Percentiles rank a stretch among this genome's conserved stretches.
Conservation (phyloP, 495 filamentous ascomycete species). For the Hypoxylon trugodes region DNA sequence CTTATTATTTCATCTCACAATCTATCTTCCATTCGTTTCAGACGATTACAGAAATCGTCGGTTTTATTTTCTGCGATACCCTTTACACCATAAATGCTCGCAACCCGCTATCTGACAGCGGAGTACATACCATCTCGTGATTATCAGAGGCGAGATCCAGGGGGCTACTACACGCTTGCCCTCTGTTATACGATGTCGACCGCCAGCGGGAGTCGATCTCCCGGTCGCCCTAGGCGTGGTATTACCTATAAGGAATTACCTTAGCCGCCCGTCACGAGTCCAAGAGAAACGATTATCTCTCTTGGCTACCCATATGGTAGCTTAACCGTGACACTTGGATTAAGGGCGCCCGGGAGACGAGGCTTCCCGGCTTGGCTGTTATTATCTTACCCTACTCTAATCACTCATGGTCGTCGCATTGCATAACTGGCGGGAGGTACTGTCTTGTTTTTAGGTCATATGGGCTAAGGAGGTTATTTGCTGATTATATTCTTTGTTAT, state of each 20-base stretch:
- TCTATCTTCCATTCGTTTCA: conserved; percentile 30
- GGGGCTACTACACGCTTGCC: background rate
- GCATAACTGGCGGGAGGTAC: conserved; percentile 27
- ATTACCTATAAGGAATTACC: background rate
- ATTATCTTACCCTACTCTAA: conserved; percentile 14
- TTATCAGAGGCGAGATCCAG: conserved; percentile 2
- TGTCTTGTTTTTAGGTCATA: conserved; percentile 20
- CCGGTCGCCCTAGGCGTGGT: background rate
- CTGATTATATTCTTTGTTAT: conserved; percentile 13
- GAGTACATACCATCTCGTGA: conserved; percentile 22
- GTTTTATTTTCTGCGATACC: conserved; percentile 33
- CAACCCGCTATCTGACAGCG: conserved; percentile 21
- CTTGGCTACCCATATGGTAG: background rate
- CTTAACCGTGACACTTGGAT: conserved; percentile 10
- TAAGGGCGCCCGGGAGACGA: conserved; percentile 2
- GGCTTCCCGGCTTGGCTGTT: conserved; percentile 5
- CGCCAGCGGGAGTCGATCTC: conserved; percentile 8
- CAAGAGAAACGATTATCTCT: background rate
- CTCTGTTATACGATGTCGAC: conserved; percentile 14
- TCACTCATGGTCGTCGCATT: conserved; percentile 31
- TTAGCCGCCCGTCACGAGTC: background rate
- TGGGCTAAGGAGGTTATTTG: conserved; percentile 28
- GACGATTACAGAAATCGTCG: conserved; percentile 16
- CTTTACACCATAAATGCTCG: conserved; percentile 34
- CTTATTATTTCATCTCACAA: conserved; percentile 20